phyloP scores from a whole-genome alignment of 164 flowering plant species.

The Santalum album region DNA sequence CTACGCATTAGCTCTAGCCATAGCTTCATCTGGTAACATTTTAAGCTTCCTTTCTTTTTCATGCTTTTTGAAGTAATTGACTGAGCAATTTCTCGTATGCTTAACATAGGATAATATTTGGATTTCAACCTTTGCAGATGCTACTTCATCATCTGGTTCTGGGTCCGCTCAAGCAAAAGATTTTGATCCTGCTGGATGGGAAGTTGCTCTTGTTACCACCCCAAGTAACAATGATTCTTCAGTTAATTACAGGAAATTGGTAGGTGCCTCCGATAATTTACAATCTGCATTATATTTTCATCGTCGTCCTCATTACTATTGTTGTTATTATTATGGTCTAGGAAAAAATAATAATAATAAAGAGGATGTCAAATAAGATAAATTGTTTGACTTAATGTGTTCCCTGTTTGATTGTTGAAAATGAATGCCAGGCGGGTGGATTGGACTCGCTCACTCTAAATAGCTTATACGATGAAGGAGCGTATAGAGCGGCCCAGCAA shows the following conservation, averaged over 20 bases:
- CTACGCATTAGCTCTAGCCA: conserved; percentile 91
- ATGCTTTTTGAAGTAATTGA: not conserved
- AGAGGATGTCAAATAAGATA: too few species aligned
- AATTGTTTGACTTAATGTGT: too few species aligned
- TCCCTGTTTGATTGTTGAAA: not conserved
- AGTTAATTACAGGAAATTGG: conserved; percentile 75
- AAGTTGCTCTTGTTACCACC: conserved; percentile 86
- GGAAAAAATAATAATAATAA: too few species aligned
- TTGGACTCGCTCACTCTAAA: conserved; percentile 72
- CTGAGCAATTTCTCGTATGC: not conserved
- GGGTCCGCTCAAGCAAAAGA: conserved; percentile 36
- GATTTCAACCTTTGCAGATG: conserved; percentile 28
- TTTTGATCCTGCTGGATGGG: conserved; percentile 95
- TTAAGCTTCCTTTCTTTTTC: not conserved
- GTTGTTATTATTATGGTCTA: too few species aligned
- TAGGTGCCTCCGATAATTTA: conserved; percentile 31
- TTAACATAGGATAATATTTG: not conserved
- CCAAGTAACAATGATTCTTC: conserved; percentile 69
- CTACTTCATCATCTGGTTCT: conserved; percentile 33
- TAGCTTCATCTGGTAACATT: conserved; percentile 56
- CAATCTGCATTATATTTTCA: too few species aligned
- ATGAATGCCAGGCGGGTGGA: conserved; percentile 80
- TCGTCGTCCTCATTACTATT: too few species aligned
- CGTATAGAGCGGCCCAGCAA: conserved; percentile 76
- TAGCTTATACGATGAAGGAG: conserved; percentile 83